Evolutionary conservation across 2,329 filamentous ascomycete species (phyloP).

Genomic region (Talaromyces sp.): DNA sequence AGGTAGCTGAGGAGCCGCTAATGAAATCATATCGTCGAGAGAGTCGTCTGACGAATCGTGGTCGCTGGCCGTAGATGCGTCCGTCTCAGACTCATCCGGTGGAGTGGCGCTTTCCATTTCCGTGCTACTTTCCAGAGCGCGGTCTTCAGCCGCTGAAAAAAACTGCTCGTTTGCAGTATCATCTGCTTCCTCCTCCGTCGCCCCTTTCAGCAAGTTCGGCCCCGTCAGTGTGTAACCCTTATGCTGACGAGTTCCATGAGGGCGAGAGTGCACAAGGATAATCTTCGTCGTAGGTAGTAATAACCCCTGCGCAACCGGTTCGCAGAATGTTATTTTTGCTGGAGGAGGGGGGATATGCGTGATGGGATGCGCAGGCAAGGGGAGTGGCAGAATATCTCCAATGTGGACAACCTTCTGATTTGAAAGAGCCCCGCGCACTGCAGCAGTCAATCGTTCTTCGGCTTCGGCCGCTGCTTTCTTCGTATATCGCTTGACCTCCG

Average conservation of each 20-base stretch:
- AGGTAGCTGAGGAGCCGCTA: slow-evolving; percentile 72
- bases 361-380: slow-evolving; percentile 72
- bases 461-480: slow-evolving; percentile 40
- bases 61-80: slow-evolving; percentile 45
- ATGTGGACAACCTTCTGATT: slow-evolving; percentile 72
- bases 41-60: slow-evolving; percentile 88
- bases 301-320: slow-evolving; percentile 85
- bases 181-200: slow-evolving; percentile 59
- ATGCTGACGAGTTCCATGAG: slow-evolving; percentile 37
- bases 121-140: slow-evolving; percentile 40
- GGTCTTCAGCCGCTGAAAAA: slow-evolving; percentile 84
- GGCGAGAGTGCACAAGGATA: slow-evolving; percentile 59
- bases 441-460: slow-evolving; percentile 55
- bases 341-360: slow-evolving; percentile 80
- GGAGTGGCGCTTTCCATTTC: slow-evolving; percentile 52
- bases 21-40: slow-evolving; percentile 86
- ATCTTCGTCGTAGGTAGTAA: slow-evolving; percentile 74
- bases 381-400: slow-evolving; percentile 75
- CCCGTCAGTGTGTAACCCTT: slow-evolving; percentile 9
- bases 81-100: slow-evolving; percentile 59
- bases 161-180: slow-evolving; percentile 88
- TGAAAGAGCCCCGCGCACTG: slow-evolving; percentile 69
- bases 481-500: slow-evolving; percentile 29
- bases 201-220: slow-evolving; percentile 44
- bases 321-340: slow-evolving; percentile 84